Base-by-base conservation (phyloP, 2,329 filamentous ascomycete species). In the Teratosphaeriaceae sp. region DNA sequence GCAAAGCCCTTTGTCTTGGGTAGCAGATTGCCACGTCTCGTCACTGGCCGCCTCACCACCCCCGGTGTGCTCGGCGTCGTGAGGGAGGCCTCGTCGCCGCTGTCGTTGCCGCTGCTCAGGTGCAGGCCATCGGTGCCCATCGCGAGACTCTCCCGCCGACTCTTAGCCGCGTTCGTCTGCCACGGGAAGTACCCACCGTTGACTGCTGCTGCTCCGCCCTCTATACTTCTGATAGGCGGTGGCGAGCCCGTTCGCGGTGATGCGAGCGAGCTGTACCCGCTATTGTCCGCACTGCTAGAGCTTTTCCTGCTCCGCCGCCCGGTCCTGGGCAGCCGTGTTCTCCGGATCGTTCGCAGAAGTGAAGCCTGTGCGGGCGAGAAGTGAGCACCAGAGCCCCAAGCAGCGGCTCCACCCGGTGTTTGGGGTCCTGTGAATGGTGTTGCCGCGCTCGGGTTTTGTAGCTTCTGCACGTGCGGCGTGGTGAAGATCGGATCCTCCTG, bases 1-100 rank as follows among this genome's bases (percentile, higher is more conserved):
- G 89, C 88, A 64, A 98, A 98, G 0, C 84, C 88, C 67, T 95
- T 94, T 1, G 90, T 92, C 72, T 97, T 98, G 11, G 94, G 92
- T 60, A 98, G 66, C 48, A 98, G 74, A 64, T 94, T 98, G 6
- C 89, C 87, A 46, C 90, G 78, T 40, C 92, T 76, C 5, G 88
- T 94, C 5, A 97, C 90, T 1, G 82, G 79, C 49, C 89, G 78
- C 48, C 85, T 78, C 49, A 94, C 84, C 13, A 95, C 88, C 44
- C 82, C 85, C 38, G 85, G 76, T 43, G 83, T 81, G 38, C 63
- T 66, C 18, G 63, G 67, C 27, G 61, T 50, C 22, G 58, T 69
- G 6, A 71, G 74, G 47, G 70, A 72, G 4, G 65, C 70, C 51
- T 78, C 80, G 50, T 90, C 85, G 12, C 86, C 84, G 58, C 83